Conservation (phyloP, 768 basidiomycete genomes). For the Tricholoma matsutake region DNA sequence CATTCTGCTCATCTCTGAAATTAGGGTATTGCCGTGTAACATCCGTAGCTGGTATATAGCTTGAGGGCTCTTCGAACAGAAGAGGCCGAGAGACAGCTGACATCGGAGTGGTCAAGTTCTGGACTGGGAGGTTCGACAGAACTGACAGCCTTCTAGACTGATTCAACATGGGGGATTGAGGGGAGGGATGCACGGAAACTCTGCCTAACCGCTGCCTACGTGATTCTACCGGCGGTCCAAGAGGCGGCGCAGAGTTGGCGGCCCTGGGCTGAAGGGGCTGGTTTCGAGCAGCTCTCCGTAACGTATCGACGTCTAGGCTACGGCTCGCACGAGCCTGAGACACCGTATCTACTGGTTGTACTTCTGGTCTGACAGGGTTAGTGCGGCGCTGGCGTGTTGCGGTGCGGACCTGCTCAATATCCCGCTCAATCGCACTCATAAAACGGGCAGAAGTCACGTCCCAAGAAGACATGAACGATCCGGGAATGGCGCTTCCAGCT, state of each 20-base stretch:
- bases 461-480: slow-evolving; percentile 12
- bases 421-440: slow-evolving; percentile 21
- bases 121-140: slow-evolving; percentile 40
- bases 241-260: background rate
- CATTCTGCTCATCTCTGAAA: slow-evolving; percentile 3
- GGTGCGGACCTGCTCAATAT: slow-evolving; percentile 21
- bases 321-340: slow-evolving; percentile 16
- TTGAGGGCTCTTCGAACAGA: slow-evolving; percentile 40
- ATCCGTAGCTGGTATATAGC: slow-evolving; percentile 24
- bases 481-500: slow-evolving; percentile 22
- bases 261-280: slow-evolving; percentile 9
- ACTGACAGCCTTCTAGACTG: slow-evolving; percentile 35
- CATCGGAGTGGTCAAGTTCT: slow-evolving; percentile 35
- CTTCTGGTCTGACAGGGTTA: slow-evolving; percentile 19
- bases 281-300: slow-evolving; percentile 5
- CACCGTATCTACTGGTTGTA: slow-evolving; percentile 8
- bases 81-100: slow-evolving; percentile 32
- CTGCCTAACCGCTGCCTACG: slow-evolving; percentile 19
- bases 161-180: slow-evolving; percentile 22
- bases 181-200: slow-evolving; percentile 6
- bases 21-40: slow-evolving; percentile 4
- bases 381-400: slow-evolving; percentile 20
- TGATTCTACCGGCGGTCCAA: slow-evolving; percentile 15
- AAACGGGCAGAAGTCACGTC: slow-evolving; percentile 9
- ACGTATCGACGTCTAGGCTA: slow-evolving; percentile 17